phyloP scores from a whole-genome alignment of 164 flowering plant genomes.

The Hamamelis virginiana region DNA sequence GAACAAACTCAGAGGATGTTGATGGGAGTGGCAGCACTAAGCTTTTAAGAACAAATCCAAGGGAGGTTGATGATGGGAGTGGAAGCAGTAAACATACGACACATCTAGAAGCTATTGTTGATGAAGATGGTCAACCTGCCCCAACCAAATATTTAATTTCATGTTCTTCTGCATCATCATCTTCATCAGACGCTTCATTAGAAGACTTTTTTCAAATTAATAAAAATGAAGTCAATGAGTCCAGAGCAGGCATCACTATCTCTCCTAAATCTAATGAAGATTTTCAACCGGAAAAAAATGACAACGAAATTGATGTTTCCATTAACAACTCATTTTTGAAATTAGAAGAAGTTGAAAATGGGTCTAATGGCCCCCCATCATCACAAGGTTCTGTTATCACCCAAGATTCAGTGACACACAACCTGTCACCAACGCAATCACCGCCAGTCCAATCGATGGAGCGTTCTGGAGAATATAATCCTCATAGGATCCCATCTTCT shows the following conservation, averaged over 20 bases:
- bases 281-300: conserved; percentile 6
- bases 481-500: conserved; percentile 66
- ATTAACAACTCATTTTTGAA: conserved; percentile 10
- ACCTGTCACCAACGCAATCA: conserved; percentile 26
- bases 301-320: conserved; percentile 5
- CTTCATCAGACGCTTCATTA: conserved; percentile 34
- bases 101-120: conserved; percentile 2
- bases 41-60: neutral
- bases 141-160: conserved; percentile 18
- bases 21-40: conserved; percentile 1
- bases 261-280: conserved; percentile 8
- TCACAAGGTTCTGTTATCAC: conserved; percentile 20
- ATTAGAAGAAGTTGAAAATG: conserved; percentile 14
- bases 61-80: neutral
- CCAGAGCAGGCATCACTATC: neutral
- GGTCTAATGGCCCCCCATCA: conserved; percentile 14
- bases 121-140: conserved; percentile 17
- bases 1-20: neutral
- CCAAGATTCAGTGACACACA: conserved; percentile 8
- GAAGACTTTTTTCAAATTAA: conserved; percentile 33
- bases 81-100: conserved; percentile 1
- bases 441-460: conserved; percentile 72
- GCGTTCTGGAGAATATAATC: conserved; percentile 38
- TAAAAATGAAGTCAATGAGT: neutral
- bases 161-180: conserved; percentile 34